These are phyloP conservation scores for Magnolia changhungtana DNA, from an alignment of 164 flowering plant genomes.

Conservation along the genomic window DNA sequence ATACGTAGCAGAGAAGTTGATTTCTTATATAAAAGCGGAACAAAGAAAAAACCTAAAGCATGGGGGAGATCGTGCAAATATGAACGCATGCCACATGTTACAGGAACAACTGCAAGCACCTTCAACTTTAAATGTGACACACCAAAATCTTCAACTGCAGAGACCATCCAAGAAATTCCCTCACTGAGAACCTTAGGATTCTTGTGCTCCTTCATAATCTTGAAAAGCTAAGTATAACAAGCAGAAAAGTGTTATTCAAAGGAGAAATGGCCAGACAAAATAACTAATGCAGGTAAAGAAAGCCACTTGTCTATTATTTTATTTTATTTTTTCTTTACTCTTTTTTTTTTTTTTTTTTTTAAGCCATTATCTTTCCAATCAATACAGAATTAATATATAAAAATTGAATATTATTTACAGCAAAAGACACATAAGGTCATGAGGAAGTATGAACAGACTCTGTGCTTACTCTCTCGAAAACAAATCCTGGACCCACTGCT, in stretches of 20 bases:
- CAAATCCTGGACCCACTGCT: constrained; percentile 95
- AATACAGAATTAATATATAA: no score
- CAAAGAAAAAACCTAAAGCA: not conserved
- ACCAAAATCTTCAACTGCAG: constrained; percentile 95
- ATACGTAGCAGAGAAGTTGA: not conserved
- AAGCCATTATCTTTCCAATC: no score
- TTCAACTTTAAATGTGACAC: constrained; percentile 78
- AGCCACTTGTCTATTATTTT: no score
- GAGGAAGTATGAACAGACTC: not conserved
- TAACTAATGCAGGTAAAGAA: no score
- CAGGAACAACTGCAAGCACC: constrained; percentile 36
- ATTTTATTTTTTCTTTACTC: no score
- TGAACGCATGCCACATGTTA: not conserved
- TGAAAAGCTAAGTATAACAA: constrained; percentile 54
- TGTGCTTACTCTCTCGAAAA: constrained; percentile 85
- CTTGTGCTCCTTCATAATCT: constrained; percentile 98
- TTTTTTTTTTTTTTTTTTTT: no score
- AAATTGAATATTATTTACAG: no score
- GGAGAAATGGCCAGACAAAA: not conserved
- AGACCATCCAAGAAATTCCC: constrained; percentile 93
- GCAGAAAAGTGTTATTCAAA: not conserved
- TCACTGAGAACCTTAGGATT: constrained; percentile 99
- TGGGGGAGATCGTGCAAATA: not conserved
- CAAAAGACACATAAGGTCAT: no score
- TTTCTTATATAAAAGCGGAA: not conserved